Percentiles rank a stretch among this genome's conserved stretches.
phyloP scores from a whole-genome alignment of 192 early-diverging fungal species.

The Spinellus fusiger region DNA sequence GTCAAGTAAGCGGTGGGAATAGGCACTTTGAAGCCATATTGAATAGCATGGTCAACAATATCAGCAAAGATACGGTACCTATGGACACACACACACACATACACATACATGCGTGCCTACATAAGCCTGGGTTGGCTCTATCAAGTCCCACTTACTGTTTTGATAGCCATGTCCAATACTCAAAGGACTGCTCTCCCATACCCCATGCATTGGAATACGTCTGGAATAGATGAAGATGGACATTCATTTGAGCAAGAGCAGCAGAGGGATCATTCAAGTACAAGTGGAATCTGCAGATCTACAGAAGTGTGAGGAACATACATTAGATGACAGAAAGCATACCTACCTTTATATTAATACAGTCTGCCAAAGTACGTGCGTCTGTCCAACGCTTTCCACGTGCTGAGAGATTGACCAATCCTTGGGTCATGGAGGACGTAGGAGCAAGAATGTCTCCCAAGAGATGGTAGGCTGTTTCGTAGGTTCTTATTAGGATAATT shows the following conservation, averaged over 20 bases:
- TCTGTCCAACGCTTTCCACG: conserved; percentile 66
- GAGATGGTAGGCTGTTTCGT: conserved; percentile 61
- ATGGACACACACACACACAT: no score
- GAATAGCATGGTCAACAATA: conserved; percentile 62
- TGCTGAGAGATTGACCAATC: conserved; percentile 37
- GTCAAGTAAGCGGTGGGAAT: conserved; percentile 41
- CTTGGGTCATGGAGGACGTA: conserved; percentile 37
- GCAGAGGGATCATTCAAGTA: conserved; percentile 60
- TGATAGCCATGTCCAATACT: conserved; percentile 82
- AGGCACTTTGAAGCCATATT: conserved; percentile 62
- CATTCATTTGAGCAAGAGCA: conserved; percentile 64
- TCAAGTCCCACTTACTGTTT: conserved; percentile 71
- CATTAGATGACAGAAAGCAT: background rate
- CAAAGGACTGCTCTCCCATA: conserved; percentile 70
- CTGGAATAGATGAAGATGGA: conserved; percentile 59
- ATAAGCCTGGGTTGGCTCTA: background rate
- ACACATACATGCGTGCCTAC: background rate
- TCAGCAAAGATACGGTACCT: conserved; percentile 77
- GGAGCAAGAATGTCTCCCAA: conserved; percentile 62
- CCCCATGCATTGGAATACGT: conserved; percentile 50
- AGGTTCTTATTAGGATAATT: conserved; percentile 40
- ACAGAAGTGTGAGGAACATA: background rate
- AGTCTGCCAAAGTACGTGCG: conserved; percentile 65
- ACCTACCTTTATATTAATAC: conserved; percentile 67
- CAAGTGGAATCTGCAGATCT: conserved; percentile 76